phyloP scores from a whole-genome alignment of 2,329 filamentous ascomycete species.

The Ophiobolus disseminans region DNA sequence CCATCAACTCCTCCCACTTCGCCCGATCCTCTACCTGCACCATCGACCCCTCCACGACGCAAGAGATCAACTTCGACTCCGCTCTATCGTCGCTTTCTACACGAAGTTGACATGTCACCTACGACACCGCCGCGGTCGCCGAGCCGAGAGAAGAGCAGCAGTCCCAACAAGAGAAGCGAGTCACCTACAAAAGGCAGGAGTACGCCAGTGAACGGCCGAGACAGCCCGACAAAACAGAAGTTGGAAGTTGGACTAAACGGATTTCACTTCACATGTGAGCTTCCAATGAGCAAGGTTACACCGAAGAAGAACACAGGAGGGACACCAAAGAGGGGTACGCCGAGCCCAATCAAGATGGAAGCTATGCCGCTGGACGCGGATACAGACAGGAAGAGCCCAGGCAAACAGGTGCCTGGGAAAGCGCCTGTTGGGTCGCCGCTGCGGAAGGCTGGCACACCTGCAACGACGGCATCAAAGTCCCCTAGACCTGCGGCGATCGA shows the following conservation, averaged over 20 bases:
- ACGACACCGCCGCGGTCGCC: conserved; percentile 23
- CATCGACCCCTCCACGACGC: too few relatives aligned
- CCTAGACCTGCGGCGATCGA: too few relatives aligned
- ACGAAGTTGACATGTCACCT: conserved; percentile 25
- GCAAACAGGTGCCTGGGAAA: too few relatives aligned
- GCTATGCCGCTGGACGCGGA: too few relatives aligned
- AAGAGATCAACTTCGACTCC: conserved; percentile 14
- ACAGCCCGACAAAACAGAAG: conserved; percentile 10
- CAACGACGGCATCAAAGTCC: too few relatives aligned
- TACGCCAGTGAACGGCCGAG: not conserved
- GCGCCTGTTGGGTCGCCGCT: not conserved
- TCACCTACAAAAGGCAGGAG: conserved; percentile 3
- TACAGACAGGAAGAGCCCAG: too few relatives aligned
- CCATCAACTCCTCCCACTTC: conserved; percentile 7
- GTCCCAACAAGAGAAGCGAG: conserved; percentile 1
- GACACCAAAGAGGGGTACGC: conserved; percentile 9
- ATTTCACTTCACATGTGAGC: conserved; percentile 30
- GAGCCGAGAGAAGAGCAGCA: conserved; percentile 7
- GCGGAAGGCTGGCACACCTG: not conserved
- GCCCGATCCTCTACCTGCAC: too few relatives aligned
- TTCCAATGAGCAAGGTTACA: conserved; percentile 22
- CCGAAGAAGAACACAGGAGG: conserved; percentile 11
- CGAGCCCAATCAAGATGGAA: conserved; percentile 14
- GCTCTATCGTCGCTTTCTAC: conserved; percentile 21
- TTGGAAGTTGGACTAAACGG: conserved; percentile 27